Conservation (phyloP, 2,329 filamentous ascomycete genomes). For the Akanthomyces muscarius region DNA sequence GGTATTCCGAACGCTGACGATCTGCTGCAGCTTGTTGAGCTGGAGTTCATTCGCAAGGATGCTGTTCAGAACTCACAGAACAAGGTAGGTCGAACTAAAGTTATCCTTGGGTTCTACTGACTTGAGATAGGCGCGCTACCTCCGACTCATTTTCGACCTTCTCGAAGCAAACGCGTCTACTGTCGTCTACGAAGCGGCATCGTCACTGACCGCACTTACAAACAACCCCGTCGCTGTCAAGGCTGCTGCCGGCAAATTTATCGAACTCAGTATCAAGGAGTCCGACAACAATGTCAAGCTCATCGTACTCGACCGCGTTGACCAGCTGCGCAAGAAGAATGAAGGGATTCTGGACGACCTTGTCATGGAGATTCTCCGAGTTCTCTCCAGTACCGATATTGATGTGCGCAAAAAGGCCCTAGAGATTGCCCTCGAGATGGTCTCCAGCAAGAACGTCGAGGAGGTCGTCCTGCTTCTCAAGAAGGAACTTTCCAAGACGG, state of each 20-base stretch:
- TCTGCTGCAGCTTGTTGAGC: slow-evolving; percentile 83
- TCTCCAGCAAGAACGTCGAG: slow-evolving; percentile 97
- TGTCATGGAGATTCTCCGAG: slow-evolving; percentile 94
- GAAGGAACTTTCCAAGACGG: slow-evolving; percentile 95
- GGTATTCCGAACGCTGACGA: slow-evolving; percentile 93
- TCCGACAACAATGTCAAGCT: slow-evolving; percentile 99
- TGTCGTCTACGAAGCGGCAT: slow-evolving; percentile 95
- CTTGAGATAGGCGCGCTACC: slow-evolving; percentile 66
- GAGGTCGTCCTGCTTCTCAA: slow-evolving; percentile 94
- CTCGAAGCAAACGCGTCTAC: slow-evolving; percentile 90
- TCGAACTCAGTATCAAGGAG: slow-evolving; percentile 95
- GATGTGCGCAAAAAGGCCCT: slow-evolving; percentile 93
- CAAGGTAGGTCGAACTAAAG: slow-evolving; percentile 58
- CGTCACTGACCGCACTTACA: slow-evolving; percentile 87
- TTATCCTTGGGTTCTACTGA: slow-evolving; percentile 14
- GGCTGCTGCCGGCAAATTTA: slow-evolving; percentile 91
- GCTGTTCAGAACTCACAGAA: slow-evolving; percentile 91
- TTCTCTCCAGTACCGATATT: slow-evolving; percentile 91
- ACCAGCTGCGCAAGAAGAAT: slow-evolving; percentile 80
- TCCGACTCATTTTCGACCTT: slow-evolving; percentile 93
- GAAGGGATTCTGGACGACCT: slow-evolving; percentile 89
- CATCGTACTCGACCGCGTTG: slow-evolving; percentile 91
- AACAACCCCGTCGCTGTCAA: slow-evolving; percentile 97
- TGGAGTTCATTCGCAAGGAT: slow-evolving; percentile 97
- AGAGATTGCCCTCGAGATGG: slow-evolving; percentile 89